Base-by-base conservation (phyloP, 352 stramenopile species). In the Pythium oligandrum region DNA sequence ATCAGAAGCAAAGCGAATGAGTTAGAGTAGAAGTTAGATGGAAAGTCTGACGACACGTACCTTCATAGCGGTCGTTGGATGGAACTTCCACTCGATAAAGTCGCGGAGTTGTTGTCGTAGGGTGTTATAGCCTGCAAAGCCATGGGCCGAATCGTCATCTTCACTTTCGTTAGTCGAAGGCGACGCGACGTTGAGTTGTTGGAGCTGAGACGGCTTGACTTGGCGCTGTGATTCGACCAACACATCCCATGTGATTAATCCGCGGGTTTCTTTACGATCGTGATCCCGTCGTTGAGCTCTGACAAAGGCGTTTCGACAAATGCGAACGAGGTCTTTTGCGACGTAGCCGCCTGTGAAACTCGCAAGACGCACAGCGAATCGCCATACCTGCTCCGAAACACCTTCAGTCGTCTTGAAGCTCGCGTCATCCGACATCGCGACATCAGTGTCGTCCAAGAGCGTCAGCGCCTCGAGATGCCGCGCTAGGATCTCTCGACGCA, bases 151-250 rank as follows among this genome's bases (percentile, higher is more conserved):
- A 8, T 40, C 5, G 45, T 53, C 46, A 26, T 26, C 17, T 32
- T 38, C 9, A 3, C 44, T 4, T 7, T 50, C 26, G 0, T 33
- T 53, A 44, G 38, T 48, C 12, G 75, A 70, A 34, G 83, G 83
- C 3, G 80, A 82, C 48, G 71, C 68, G 26, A 93, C 83, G 50
- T 91, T 89, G 9, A 93, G 61, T 35, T 85, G 68, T 31, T 73
- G 75, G 40, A 93, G 62, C 58, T 93, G 83, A 1, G 78, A 90
- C 5, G 83, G 83, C 47, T 85, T 84, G 26, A 88, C 66, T 9
- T 75, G 51, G 36, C 80, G 75, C 53, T 88, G 74, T 35, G 78
- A 72, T 3, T 53, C 42, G 17, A 89, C 47, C 5, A 88, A 50
- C 35, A 86, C 51, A 1, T 56, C 42, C 78, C 75, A 91, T 52